Base-by-base conservation (phyloP, 2,329 filamentous ascomycete genomes). In the Diaporthe velutina region DNA sequence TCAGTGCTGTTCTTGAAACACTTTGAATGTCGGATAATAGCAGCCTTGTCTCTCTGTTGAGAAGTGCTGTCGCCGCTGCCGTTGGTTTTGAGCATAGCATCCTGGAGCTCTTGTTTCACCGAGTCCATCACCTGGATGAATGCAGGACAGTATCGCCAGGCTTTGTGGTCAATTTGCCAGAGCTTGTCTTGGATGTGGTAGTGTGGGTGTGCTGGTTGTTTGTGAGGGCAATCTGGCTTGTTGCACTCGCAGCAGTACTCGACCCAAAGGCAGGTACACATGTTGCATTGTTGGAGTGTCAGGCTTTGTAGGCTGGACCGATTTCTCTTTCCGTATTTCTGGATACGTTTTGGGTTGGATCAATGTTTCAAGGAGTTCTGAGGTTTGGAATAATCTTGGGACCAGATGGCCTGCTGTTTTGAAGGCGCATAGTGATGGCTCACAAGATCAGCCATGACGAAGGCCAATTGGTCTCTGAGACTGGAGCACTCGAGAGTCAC, bases 211-310 rank as follows among this genome's bases (percentile, higher is more conserved):
- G 25, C 35, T 2, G 60, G 28, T 2, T 60, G 28, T 54, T n/a
- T 55, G 42, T 75, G 70, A 7, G 54, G 35, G 42, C 70, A 75
- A 12, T 30, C 57, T 13, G 48, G 10, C 28, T 71, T 33, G 25
- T 19, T 17, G 52, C 73, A 75, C 19, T 25, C 40, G 22, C 60
- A 75, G 30, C 42, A 45, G 40, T 61, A 70, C 33, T 75, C 58
- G 7, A 70, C 40, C 38, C 58, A 75, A n/a, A 70, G 33, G 38
- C 73, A 75, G 30, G n/a, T 42, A 42, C 73, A 75, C 73, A 75
- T 75, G 10, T 73, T 68, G 71, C 33, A 40, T 28, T 17, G 13
- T 38, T 28, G 28, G n/a, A n/a, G n/a, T 6, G n/a, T 54, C 33
- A 40, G 48, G n/a, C 8, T 15, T 30, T 19, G 17, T 38, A 13